Base-by-base conservation (phyloP, 306 rosid genomes). In the Myrica gale region DNA sequence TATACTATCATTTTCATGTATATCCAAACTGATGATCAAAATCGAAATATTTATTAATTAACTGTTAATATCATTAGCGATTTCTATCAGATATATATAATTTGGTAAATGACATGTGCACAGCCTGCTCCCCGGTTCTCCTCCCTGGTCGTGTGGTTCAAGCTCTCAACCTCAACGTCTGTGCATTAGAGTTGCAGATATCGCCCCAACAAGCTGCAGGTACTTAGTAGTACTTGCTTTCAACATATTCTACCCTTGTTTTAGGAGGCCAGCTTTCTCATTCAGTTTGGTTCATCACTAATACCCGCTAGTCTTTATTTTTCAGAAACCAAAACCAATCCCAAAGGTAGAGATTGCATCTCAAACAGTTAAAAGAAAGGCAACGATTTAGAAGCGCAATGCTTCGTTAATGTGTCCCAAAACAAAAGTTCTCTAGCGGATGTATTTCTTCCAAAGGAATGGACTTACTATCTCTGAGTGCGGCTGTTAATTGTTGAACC, bases 161-260 rank as follows among this genome's bases (percentile, higher is more conserved):
- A 83, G 97, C 97, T 79, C 92, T 91, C 68, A 89, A 91, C 55
- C 89, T 91, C 43, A 81, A 91, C 60, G 92, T 91, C 19, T 91
- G 88, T 26, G 77, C 85, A 66, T 82, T 91, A 69, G 90, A 92
- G 61, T 61, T 87, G 52, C 93, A 89, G 73, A 47, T 87, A 72
- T 78, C 93, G 37, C 89, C 89, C 4, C 84, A 75, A 0, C 80
- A 83, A 90, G 96, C 92, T 90, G 26, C 26, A 23, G 26, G 26
- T 23, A 23, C 26, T 0, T 23, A 23, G 26, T 23, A 23, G 26
- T 23, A 0, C 26, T 23, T 23, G 26, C 26, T 23, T 23, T 23
- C 26, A 23, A 23, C 26, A 23, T 23, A 23, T 23, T 23, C 26
- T 23, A 23, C 26, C 26, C 26, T 0, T 5, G 1, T 13, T 73